These are phyloP conservation scores for Epichloe bromicola DNA, from an alignment of 2,329 filamentous ascomycete species.

Conservation along the genomic window DNA sequence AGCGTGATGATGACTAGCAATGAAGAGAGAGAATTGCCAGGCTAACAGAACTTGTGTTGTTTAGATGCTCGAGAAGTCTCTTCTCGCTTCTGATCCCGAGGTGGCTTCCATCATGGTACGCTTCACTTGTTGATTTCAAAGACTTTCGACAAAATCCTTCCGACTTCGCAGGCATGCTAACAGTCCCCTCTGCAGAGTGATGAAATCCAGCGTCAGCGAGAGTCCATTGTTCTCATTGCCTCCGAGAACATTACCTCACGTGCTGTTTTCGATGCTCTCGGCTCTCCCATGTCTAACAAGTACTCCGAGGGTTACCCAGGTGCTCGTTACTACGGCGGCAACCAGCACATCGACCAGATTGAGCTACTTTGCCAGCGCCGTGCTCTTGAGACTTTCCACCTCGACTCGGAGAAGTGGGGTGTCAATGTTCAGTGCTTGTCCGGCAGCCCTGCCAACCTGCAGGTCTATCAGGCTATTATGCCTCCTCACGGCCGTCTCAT, in stretches of 20 bases:
- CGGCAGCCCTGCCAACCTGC: constrained; percentile 90
- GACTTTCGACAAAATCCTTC: neutral
- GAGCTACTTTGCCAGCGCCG: constrained; percentile 91
- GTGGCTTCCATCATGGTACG: constrained; percentile 92
- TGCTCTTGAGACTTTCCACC: constrained; percentile 80
- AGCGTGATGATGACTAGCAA: constrained; percentile 11
- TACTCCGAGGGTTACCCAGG: constrained; percentile 98
- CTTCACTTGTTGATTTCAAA: constrained; percentile 7
- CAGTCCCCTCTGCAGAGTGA: constrained; percentile 48
- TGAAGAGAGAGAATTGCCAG: neutral
- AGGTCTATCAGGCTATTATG: constrained; percentile 97
- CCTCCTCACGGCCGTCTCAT: constrained; percentile 91
- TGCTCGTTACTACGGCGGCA: constrained; percentile 97
- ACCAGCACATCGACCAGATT: constrained; percentile 96
- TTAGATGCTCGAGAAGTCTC: constrained; percentile 90
- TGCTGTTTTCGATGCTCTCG: constrained; percentile 93
- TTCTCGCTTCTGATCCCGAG: constrained; percentile 84
- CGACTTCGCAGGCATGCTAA: constrained; percentile 10
- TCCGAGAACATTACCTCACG: constrained; percentile 99
- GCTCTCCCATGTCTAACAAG: constrained; percentile 94
- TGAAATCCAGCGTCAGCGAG: constrained; percentile 91
- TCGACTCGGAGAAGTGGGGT: constrained; percentile 84
- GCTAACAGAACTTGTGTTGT: constrained; percentile 8
- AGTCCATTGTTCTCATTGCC: constrained; percentile 97
- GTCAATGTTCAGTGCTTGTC: constrained; percentile 95